Evolutionary conservation across 345 rosid genomes (phyloP), one percentile per base, ranked within the genome.

Genomic region (Mercurialis annua): DNA sequence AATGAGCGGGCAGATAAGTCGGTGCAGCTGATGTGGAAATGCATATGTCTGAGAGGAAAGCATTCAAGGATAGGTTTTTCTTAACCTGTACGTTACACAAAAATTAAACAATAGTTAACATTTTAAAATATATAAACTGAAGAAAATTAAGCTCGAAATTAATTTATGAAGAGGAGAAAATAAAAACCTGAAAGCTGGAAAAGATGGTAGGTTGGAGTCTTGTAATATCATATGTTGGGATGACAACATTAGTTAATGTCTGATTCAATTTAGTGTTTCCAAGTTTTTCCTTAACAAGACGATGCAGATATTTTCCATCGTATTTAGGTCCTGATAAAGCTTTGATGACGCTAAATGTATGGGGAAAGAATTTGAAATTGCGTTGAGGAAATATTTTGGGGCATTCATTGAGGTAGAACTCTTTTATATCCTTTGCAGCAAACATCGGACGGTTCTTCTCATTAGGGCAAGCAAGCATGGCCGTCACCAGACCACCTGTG

Each of bases 1-100:
- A 15, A 68, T 77, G 79, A 10, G 87, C 81, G 0, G 90, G 89
- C 4, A 88, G 81, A 66, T 80, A 85, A n/a, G 87, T 88, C 27
- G 90, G 93, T 6, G 90, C 90, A 9, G 87, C 86, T 2, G 93
- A 88, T 17, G 93, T 85, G 63, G 69, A 78, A 24, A 82, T 75
- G 71, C 82, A 74, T 16, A 88, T 84, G 65, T 88, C 87, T 4
- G 93, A 78, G 8, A 85, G 80, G 6, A 50, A 30, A 20, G 87
- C 92, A 51, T 85, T 69, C 16, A 71, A 54, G 56, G 62, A 12
- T 29, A 85, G 82, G 21, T 78, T 59, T 1, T 36, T 44, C 5
- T 1, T 16, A 3, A 18, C 11, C 17, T 44, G 49, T 5, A 3
- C 16, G 49, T 18, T n/a, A n/a, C n/a, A n/a, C n/a, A n/a, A n/a